Evolutionary conservation across 208 protist genomes (phyloP).

Genomic region (Willaertia magna): DNA sequence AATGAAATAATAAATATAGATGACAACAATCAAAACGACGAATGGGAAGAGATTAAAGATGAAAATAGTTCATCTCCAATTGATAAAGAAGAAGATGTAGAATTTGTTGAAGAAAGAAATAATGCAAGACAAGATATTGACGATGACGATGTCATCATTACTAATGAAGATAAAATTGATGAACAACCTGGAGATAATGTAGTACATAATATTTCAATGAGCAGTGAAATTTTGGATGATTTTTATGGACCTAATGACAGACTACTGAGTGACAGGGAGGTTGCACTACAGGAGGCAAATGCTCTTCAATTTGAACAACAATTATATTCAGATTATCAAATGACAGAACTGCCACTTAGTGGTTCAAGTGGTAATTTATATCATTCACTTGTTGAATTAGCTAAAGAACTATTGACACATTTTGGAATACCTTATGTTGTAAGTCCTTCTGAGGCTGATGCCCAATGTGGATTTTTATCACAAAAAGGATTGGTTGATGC

Average conservation of each 20-base stretch:
- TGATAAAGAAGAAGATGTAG: neutral
- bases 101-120: neutral
- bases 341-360: neutral
- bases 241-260: neutral
- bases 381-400: neutral
- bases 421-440: conserved; percentile 66
- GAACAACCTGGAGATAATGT: neutral
- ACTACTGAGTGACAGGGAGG: neutral
- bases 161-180: neutral
- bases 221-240: neutral
- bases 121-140: neutral
- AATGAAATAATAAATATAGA: neutral
- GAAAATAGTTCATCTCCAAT: neutral
- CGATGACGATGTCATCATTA: neutral
- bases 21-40: neutral
- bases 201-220: neutral
- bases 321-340: neutral
- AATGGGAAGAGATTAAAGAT: neutral
- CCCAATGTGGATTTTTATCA: conserved; percentile 76
- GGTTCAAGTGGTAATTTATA: neutral
- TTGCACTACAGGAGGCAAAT: neutral
- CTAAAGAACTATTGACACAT: conserved; percentile 50
- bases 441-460: conserved; percentile 71
- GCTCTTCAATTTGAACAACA: neutral
- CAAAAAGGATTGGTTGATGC: conserved; percentile 62